Base-by-base conservation (phyloP, 2,329 filamentous ascomycete genomes). In the Venturia pyrina region DNA sequence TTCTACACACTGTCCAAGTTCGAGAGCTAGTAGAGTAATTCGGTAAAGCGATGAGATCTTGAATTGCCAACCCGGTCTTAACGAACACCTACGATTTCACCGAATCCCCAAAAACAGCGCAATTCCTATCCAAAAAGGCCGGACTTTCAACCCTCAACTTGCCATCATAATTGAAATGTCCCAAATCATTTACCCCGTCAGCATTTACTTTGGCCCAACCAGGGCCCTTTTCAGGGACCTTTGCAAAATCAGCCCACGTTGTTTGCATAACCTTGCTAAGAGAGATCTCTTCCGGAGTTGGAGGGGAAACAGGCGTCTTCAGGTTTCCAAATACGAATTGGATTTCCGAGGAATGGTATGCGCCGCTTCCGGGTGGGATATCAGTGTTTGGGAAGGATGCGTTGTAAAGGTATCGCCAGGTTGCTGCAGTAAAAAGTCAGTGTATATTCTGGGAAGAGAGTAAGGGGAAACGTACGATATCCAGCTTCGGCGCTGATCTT, bases 341-440 rank as follows among this genome's bases (percentile, higher is more conserved):
- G 37, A 77, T 75, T 62, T 78, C 76, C 15, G 68, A 70, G n/a
- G 71, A 67, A 68, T 76, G 74, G 60, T 72, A 78, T n/a, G 71
- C 74, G 24, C 75, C 75, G 56, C 71, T 67, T 53, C 72, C 69
- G 7, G 69, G 70, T 65, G 70, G 72, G 44, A 66, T 61, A 62
- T 74, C 72, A 3, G 69, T 71, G 66, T 76, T 76, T 2, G 72
- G 68, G 68, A 75, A 76, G 7, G 70, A 69, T 44, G 73, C 73
- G 64, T 76, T 77, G 71, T 72, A 77, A 64, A 73, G 73, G 69
- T 76, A 78, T 37, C 75, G 69, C 75, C 74, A 77, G 40, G 69
- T 68, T 2, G 69, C 69, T 74, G 74, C 34, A 1, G 74, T 75
- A 63, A 77, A 77, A 63, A 1, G 73, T 74, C 75, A 75, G 77